Evolutionary conservation across 2,329 filamentous ascomycete species (phyloP).

Genomic region (Tolypocladium nubicola): DNA sequence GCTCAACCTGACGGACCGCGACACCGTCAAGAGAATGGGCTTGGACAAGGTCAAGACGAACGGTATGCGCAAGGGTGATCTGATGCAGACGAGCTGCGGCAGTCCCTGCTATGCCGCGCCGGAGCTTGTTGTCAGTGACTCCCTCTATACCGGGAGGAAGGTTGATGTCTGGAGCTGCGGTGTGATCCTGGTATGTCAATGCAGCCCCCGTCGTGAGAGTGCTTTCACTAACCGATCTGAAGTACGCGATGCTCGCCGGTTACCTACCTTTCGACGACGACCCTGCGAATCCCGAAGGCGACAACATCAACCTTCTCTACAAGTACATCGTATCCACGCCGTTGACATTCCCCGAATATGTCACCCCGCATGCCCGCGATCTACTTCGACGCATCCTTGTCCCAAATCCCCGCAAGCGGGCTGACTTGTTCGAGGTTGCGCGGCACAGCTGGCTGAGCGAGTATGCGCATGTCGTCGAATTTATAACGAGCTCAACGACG

Average conservation of each 20-base stretch:
- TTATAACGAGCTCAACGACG: constrained; percentile 93
- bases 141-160: constrained; percentile 91
- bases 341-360: constrained; percentile 96
- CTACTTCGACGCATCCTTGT: constrained; percentile 87
- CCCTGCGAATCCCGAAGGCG: constrained; percentile 93
- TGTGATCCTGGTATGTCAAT: constrained; percentile 75
- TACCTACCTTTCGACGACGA: constrained; percentile 98
- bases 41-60: constrained; percentile 68
- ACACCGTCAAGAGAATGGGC: constrained; percentile 78
- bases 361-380: constrained; percentile 91
- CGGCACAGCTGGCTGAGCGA: constrained; percentile 97
- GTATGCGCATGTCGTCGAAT: constrained; percentile 90
- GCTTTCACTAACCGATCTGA: background rate
- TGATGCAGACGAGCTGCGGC: constrained; percentile 98
- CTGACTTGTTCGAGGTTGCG: constrained; percentile 93
- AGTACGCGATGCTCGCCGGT: constrained; percentile 98
- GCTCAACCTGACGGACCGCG: constrained; percentile 73
- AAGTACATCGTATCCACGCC: constrained; percentile 98
- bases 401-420: constrained; percentile 86
- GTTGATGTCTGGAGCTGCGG: constrained; percentile 99
- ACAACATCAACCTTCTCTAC: constrained; percentile 98
- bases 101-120: constrained; percentile 97
- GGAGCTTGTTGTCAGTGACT: constrained; percentile 94
- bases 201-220: background rate
- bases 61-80: constrained; percentile 73